Evolutionary conservation across 2,329 filamentous ascomycete genomes (phyloP), one percentile per base, ranked within the genome.

Genomic region (Talaromyces amestolkiae): DNA sequence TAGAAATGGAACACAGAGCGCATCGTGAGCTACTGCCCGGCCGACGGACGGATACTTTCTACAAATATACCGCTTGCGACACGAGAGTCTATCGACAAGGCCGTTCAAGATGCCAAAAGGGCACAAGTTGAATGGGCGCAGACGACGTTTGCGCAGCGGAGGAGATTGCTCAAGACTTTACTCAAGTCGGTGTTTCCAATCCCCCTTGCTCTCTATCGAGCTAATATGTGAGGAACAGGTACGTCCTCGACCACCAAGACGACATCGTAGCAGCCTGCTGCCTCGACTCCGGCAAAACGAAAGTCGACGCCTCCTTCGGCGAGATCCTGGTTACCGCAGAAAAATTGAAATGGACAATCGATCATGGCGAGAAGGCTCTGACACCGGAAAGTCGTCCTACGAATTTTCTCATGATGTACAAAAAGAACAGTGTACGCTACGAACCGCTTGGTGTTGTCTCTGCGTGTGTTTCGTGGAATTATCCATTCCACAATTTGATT

Each of bases 381-480:
- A 79, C 79, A 41, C 87, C 92, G 0, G 89, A 90, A 69, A 82
- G 82, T 58, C 85, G 95, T 62, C 92, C 93, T 5, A 96, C 93
- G 1, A 97, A 96, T 77, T 83, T 97, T 54, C 85, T 99, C 68
- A 96, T 99, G 92, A 87, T 89, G 79, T 97, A 98, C 80, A 99
- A 99, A 84, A 88, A 86, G 76, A 97, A 97, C 75, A 89, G 89
- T 68, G 93, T 99, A 33, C 82, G 86, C 59, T 99, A 96, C 78
- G 93, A 99, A 78, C 94, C 95, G 15, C 82, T 98, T 22, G 95
- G 95, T 17, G 92, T 99, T 41, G 91, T 99, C 6, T 90, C 92
- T 11, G 94, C 95, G 19, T 89, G 94, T 61, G 92, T 99, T 51
- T 95, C 91, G 75, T 99, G 95, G 95, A 99, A 99, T 81, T 98